Base-by-base conservation (phyloP, 2,329 filamentous ascomycete species). In the Cercospora canescens region DNA sequence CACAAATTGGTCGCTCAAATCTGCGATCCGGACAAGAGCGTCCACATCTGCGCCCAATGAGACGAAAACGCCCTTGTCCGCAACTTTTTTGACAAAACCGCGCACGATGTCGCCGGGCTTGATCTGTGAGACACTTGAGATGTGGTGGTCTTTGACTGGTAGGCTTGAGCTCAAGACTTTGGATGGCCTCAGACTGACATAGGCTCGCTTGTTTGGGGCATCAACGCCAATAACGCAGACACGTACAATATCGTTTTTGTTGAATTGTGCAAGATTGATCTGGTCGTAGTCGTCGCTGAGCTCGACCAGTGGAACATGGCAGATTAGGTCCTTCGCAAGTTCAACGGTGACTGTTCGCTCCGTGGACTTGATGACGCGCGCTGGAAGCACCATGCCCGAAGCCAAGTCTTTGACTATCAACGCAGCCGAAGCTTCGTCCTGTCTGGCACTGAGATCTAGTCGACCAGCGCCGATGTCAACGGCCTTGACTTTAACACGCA, bases 51-150 rank as follows among this genome's bases (percentile, higher is more conserved):
- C 91, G 50, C 94, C 93, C 3, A 99, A 84, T 28, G 89, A 86
- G 55, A 99, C 87, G 74, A 97, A 97, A 1, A 99, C 79, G 61
- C 95, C 95, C 77, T 93, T 94, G 71, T 97, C 93, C 0, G 91
- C 87, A 48, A 98, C 88, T 71, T 93, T 92, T 81, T 93, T 96
- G 73, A 99, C 87, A 74, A 99, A 98, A 3, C 96, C 96, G 63
- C 95, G 91, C 14, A 96, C 84, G 32, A 97, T 82, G 68, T 96
- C 89, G 67, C 94, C 92, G 41, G 88, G 81, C 64, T 89, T 88
- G 34, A 99, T 76, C 70, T 96, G 88, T n/a, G 87, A 83, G 55
- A 89, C 80, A 18, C 86, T 86, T 12, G 84, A 86, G 70, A 99
- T 88, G 73, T 97, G 93, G 39, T 86, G 88, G 76, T 99, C 95